A percentile compares a stretch with the other conserved stretches of the same genome.
These are phyloP conservation scores for Penicillium pulvis DNA, from an alignment of 495 filamentous ascomycete species.

Conservation along the genomic window DNA sequence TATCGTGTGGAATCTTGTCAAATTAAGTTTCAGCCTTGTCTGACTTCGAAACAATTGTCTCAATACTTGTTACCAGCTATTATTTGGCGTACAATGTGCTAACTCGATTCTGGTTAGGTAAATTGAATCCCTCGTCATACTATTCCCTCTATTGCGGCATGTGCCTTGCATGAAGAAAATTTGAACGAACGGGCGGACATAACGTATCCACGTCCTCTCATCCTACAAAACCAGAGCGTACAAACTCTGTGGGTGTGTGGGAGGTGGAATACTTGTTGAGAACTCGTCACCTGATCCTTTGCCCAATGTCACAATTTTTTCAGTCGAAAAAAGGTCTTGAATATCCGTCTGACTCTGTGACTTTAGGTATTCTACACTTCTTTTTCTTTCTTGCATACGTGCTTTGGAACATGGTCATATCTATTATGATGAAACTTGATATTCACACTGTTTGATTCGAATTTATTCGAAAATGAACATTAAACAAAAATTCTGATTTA, in stretches of 20 bases:
- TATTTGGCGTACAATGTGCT: slow-evolving; percentile 36
- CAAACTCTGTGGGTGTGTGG: slow-evolving; percentile 77
- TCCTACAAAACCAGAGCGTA: slow-evolving; percentile 75
- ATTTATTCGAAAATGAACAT: slow-evolving; percentile 73
- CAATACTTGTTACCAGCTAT: slow-evolving; percentile 26
- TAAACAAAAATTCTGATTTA: slow-evolving; percentile 97
- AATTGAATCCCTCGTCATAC: slow-evolving; percentile 37
- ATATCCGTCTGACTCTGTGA: slow-evolving; percentile 19
- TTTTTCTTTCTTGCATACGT: slow-evolving; percentile 17
- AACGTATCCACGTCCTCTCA: slow-evolving; percentile 67
- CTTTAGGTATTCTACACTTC: slow-evolving; percentile 34
- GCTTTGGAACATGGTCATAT: slow-evolving; percentile 41
- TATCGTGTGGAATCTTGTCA: slow-evolving; percentile 82
- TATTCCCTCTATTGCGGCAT: slow-evolving; percentile 19
- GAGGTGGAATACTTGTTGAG: slow-evolving; percentile 88
- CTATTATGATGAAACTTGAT: slow-evolving; percentile 70
- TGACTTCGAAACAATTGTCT: slow-evolving; percentile 55
- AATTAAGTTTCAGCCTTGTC: slow-evolving; percentile 98
- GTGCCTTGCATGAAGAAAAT: slow-evolving; percentile 72
- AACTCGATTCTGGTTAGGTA: slow-evolving; percentile 55
- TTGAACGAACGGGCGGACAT: slow-evolving; percentile 99
- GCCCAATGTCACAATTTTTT: slow-evolving; percentile 23
- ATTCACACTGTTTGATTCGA: slow-evolving; percentile 99
- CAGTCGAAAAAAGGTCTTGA: slow-evolving; percentile 7
- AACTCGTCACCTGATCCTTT: slow-evolving; percentile 88